Conservation (phyloP, 371 early-diverging fungal genomes). For the Mucor saturninus region DNA sequence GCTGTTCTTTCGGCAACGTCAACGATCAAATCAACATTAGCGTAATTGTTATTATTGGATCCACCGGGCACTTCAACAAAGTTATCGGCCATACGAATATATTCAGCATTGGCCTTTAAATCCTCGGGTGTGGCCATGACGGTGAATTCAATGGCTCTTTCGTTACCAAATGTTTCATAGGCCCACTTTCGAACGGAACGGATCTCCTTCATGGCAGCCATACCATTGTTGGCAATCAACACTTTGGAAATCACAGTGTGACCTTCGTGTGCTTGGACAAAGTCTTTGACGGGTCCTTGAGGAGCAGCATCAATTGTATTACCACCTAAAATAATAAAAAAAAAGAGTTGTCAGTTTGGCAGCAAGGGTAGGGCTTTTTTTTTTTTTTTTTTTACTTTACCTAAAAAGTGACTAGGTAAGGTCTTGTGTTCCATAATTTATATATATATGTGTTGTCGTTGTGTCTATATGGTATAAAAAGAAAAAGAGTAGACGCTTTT, state of each 20-base stretch:
- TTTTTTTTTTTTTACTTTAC: conserved; percentile 9
- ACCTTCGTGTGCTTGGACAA: conserved; percentile 80
- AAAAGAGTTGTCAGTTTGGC: not conserved
- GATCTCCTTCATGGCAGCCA: conserved; percentile 99
- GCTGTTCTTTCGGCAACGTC: conserved; percentile 96
- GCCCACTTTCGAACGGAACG: conserved; percentile 98
- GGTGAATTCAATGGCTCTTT: conserved; percentile 94
- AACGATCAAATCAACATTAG: conserved; percentile 97
- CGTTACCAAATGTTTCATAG: conserved; percentile 97
- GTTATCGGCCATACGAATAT: conserved; percentile 98
- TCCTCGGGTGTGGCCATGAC: conserved; percentile 99
- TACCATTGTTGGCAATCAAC: conserved; percentile 99
- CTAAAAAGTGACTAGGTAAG: conserved; percentile 34
- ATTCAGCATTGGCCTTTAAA: conserved; percentile 95
- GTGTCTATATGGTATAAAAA: not conserved
- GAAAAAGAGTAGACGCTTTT: not conserved
- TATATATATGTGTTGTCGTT: not conserved
- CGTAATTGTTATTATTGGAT: conserved; percentile 96
- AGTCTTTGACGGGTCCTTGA: conserved; percentile 69
- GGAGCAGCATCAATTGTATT: conserved; percentile 63
- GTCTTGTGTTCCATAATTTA: conserved; percentile 19
- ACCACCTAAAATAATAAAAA: conserved; percentile 48
- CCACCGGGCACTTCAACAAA: conserved; percentile 98
- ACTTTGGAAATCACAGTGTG: conserved; percentile 90
- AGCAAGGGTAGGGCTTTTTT: not conserved